These are phyloP conservation scores for Chiua virens DNA, from an alignment of 768 basidiomycete genomes.

Conservation along the genomic window DNA sequence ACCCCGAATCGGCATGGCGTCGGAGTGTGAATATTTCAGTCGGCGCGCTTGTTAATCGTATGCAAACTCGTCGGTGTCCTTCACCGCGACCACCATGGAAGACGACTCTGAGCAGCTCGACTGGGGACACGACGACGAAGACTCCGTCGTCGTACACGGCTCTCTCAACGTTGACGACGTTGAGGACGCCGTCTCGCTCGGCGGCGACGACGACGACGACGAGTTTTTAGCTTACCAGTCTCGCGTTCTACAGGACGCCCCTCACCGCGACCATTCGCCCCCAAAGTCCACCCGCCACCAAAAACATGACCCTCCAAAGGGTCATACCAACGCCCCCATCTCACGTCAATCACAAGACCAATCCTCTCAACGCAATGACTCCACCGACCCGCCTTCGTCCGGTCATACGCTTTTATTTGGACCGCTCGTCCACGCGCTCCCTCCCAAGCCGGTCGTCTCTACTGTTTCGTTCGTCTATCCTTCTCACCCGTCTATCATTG, in stretches of 20 bases:
- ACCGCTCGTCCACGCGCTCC: conserved; percentile 63
- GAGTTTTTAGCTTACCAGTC: conserved; percentile 50
- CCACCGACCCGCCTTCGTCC: conserved; percentile 22
- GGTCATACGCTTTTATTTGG: conserved; percentile 29
- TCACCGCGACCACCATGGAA: conserved; percentile 44
- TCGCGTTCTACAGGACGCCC: conserved; percentile 30
- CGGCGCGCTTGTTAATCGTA: conserved; percentile 7
- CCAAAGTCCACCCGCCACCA: conserved; percentile 12
- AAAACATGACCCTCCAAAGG: conserved; percentile 13
- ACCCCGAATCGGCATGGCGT: conserved; percentile 27
- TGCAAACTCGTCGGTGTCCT: conserved; percentile 14
- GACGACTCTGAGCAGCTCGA: conserved; percentile 71
- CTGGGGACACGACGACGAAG: conserved; percentile 61
- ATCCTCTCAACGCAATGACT: conserved; percentile 11
- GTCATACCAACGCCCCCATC: conserved; percentile 1
- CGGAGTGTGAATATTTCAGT: conserved; percentile 16
- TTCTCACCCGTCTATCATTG: conserved; percentile 58
- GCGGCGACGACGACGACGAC: conserved; percentile 72
- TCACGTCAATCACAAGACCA: conserved; percentile 10
- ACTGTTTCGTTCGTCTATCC: conserved; percentile 53
- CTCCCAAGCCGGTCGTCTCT: conserved; percentile 60
- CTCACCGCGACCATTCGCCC: conserved; percentile 16
- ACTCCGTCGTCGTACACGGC: conserved; percentile 36
- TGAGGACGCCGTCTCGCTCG: conserved; percentile 69
- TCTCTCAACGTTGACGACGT: conserved; percentile 39